Evolutionary conservation across 306 rosid species (phyloP), one percentile per base, ranked within the genome.

Genomic region (Quercus cerris): DNA sequence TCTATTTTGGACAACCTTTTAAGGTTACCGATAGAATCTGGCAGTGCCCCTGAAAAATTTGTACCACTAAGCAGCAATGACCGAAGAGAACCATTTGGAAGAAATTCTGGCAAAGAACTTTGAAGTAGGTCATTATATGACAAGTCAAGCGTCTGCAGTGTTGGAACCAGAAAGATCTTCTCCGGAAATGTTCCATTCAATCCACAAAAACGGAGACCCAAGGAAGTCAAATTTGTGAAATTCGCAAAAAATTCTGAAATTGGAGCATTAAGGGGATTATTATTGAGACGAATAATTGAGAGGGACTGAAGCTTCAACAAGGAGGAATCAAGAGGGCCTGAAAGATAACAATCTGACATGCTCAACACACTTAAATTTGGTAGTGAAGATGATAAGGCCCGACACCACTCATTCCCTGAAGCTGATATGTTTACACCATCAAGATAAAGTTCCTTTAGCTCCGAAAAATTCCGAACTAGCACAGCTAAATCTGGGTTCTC

Each of bases 401-500:
- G 0, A 17, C 69, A 35, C 75, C 75, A 78, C 0, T 69, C 59
- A 8, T 35, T 22, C 57, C 75, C 75, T 2, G 11, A 5, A 0
- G 41, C 23, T 54, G 49, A 77, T 18, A 77, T 56, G 2, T 55
- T 63, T 6, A 76, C 73, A 46, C 22, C 13, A 46, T 63, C 73
- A 9, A 76, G 73, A 28, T 76, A 11, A 5, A 76, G 27, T 30
- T 76, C 73, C 30, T 46, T 54, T 30, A 76, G 73, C n/a, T 46
- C 19, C 3, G 23, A 1, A 14, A 64, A 18, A 61, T 64, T 76
- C 12, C 3, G 59, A 51, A 76, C 61, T 4, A 76, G 1, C 73
- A 2, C 12, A 0, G 10, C 13, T 22, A 76, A 56, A 81, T 62
- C 76, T 71, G 90, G 87, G 3, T 52, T 84, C 76, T 81, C 86